Evolutionary conservation across 768 basidiomycete species (phyloP), one percentile per base, ranked within the genome.

Genomic region (Tulasnella calospora): DNA sequence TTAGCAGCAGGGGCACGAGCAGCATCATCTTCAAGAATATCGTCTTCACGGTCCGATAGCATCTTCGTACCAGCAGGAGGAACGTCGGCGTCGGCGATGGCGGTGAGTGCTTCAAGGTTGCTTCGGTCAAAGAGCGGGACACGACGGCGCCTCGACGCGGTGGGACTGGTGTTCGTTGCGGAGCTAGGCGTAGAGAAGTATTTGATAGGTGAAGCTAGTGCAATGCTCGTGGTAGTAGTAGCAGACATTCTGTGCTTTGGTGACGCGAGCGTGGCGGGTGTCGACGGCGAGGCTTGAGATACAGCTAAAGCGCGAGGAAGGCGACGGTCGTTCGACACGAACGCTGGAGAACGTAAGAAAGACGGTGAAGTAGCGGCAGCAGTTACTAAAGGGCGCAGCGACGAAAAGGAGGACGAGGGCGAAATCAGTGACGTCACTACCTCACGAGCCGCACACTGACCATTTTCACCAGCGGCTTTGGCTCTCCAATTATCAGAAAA

Each of bases 81-180:
- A 40, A 10, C 38, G 38, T 51, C 71, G 15, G 44, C n/a, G 40
- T 73, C 71, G 51, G 27, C 40, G 51, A 74, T 30, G 40, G 30
- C 47, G 38, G 78, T 35, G 72, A 79, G 73, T 33, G 47, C 46
- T 71, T 79, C 78, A 46, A 57, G 19, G 55, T 51, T 33, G 78
- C 51, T 61, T 46, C 27, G 27, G 41, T 73, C 27, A 36, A 57
- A 36, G 36, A 71, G 61, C 44, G 72, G 33, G 73, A 10, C 33
- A 12, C 61, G 61, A 12, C 61, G 61, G 61, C 61, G 30, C 27
- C 30, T 67, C 4, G 61, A 27, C 61, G 30, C 33, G 27, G 73
- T 47, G 21, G 44, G 73, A 2, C 38, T 27, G 73, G 44, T 1
- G 35, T 13, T n/a, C 21, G 44, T 15, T 17, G 51, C 21, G 6